Evolutionary conservation across 345 rosid species (phyloP).

Genomic region (Lepidium africanum): DNA sequence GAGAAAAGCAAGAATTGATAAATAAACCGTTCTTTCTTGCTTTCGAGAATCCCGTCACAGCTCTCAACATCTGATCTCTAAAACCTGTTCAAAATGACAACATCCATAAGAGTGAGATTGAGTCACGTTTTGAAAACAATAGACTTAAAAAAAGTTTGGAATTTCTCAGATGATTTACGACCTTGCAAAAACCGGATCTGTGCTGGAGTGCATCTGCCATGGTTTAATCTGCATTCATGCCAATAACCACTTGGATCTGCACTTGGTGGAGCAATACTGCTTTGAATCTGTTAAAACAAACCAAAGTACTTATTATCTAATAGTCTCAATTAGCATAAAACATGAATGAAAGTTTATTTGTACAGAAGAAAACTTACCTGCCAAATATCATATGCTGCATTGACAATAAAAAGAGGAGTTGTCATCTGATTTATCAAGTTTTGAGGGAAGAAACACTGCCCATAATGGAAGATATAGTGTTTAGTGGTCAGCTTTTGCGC

Average conservation of each 20-base stretch:
- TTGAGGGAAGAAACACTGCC: conserved; percentile 97
- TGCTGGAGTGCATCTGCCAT: conserved; percentile 57
- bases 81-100: conserved; percentile 41
- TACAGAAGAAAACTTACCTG: conserved; percentile 42
- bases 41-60: conserved; percentile 47
- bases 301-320: background rate
- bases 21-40: conserved; percentile 68
- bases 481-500: background rate
- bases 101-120: background rate
- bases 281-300: conserved; percentile 52
- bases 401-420: conserved; percentile 80
- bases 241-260: conserved; percentile 92
- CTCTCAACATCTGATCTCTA: conserved; percentile 72
- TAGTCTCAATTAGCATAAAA: background rate
- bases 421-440: conserved; percentile 57
- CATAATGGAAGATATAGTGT: background rate
- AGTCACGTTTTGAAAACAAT: background rate
- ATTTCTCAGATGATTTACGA: background rate
- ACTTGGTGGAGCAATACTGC: conserved; percentile 82
- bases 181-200: conserved; percentile 83
- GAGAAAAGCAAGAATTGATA: conserved; percentile 91
- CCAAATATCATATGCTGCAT: conserved; percentile 96
- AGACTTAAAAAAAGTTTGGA: too few relatives aligned
- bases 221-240: conserved; percentile 76
- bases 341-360: background rate